These are phyloP conservation scores for Puccinia horiana DNA, from an alignment of 1,284 basidiomycete species.

Conservation along the genomic window DNA sequence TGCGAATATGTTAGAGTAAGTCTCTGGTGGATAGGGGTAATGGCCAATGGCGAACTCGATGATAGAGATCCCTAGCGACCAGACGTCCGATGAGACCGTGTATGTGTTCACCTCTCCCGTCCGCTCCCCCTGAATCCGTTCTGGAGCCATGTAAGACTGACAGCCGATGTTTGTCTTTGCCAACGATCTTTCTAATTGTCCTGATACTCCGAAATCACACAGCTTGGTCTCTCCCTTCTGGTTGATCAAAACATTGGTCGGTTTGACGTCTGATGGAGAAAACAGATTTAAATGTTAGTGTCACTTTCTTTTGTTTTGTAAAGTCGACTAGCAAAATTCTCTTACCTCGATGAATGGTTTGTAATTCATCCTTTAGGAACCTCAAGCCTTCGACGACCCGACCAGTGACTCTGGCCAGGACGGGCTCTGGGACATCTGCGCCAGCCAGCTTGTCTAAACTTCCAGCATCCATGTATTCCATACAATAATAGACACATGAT, in stretches of 20 bases:
- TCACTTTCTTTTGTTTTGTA: background rate
- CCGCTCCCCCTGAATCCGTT: constrained; percentile 91
- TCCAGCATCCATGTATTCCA: constrained; percentile 99
- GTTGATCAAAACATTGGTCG: constrained; percentile 93
- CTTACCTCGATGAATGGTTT: constrained; percentile 89
- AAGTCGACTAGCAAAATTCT: background rate
- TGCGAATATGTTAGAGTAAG: constrained; percentile 93
- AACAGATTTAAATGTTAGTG: background rate
- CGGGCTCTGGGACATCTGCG: constrained; percentile 74
- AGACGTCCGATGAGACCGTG: constrained; percentile 94
- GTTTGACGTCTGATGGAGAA: constrained; percentile 77
- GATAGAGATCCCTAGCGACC: constrained; percentile 94
- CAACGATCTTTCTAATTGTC: constrained; percentile 90
- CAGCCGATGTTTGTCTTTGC: constrained; percentile 99
- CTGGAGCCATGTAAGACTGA: constrained; percentile 99
- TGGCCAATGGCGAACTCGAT: constrained; percentile 88
- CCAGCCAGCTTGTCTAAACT: constrained; percentile 81
- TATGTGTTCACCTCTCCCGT: constrained; percentile 83
- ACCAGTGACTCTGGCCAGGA: constrained; percentile 78
- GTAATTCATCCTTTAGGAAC: constrained; percentile 92
- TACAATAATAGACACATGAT: constrained; percentile 97
- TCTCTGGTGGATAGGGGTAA: constrained; percentile 98
- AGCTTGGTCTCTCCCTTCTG: constrained; percentile 85
- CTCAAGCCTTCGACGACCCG: constrained; percentile 86
- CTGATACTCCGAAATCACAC: constrained; percentile 97